These are phyloP conservation scores for Tylopilus felleus DNA, from an alignment of 768 basidiomycete species.

Conservation along the genomic window DNA sequence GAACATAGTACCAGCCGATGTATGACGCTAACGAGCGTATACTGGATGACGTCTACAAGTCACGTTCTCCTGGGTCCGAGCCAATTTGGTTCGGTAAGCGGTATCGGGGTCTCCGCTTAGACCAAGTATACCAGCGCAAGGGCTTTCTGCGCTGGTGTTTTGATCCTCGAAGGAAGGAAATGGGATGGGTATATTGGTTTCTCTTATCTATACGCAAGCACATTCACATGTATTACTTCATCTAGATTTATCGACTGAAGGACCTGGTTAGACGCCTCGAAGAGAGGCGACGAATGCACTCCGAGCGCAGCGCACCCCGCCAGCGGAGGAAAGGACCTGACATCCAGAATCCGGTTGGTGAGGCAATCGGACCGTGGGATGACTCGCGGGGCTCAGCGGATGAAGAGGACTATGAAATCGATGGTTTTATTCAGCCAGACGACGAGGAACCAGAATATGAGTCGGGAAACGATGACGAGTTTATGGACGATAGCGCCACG, in stretches of 20 bases:
- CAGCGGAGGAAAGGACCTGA: neutral
- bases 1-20: constrained; percentile 13
- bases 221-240: neutral
- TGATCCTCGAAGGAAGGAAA: neutral
- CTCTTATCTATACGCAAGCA: neutral
- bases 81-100: constrained; percentile 18
- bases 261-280: constrained; percentile 11
- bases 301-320: constrained; percentile 5
- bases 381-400: constrained; percentile 9
- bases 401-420: constrained; percentile 7
- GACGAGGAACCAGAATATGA: neutral
- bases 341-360: constrained; percentile 14
- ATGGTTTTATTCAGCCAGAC: constrained; percentile 10
- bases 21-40: constrained; percentile 11
- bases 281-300: constrained; percentile 9
- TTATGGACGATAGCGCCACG: neutral
- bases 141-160: constrained; percentile 13
- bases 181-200: constrained; percentile 6
- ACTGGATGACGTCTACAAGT: constrained; percentile 12
- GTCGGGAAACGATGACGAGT: neutral
- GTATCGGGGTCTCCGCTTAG: constrained; percentile 16
- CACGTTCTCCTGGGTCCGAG: constrained; percentile 23
- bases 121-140: constrained; percentile 9
- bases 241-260: constrained; percentile 6
- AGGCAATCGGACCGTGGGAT: constrained; percentile 15